Percentiles rank a stretch among this genome's conserved stretches.
These are phyloP conservation scores for Luffa aegyptiaca DNA, from an alignment of 306 rosid genomes.

Conservation along the genomic window DNA sequence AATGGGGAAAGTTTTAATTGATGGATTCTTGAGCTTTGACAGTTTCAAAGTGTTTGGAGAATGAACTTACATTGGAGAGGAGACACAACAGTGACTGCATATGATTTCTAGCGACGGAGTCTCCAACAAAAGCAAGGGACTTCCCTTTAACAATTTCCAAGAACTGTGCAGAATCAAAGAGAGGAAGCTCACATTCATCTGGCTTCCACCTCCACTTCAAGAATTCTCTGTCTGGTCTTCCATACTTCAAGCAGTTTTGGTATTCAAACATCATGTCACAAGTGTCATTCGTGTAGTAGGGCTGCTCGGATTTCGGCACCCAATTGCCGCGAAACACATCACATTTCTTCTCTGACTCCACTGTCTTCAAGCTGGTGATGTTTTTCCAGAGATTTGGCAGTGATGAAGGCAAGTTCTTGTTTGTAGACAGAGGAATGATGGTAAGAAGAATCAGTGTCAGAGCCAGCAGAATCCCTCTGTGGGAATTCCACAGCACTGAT, in stretches of 20 bases:
- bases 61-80: slow-evolving; percentile 12
- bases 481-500: not conserved
- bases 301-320: slow-evolving; percentile 4
- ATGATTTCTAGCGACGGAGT: slow-evolving; percentile 20
- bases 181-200: slow-evolving; percentile 15
- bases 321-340: slow-evolving; percentile 15
- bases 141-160: slow-evolving; percentile 22
- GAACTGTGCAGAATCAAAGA: slow-evolving; percentile 16
- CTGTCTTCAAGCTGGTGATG: not conserved
- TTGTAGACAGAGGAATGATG: slow-evolving; percentile 10
- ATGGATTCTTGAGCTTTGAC: not conserved
- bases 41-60: not conserved
- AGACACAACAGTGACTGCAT: slow-evolving; percentile 26
- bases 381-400: slow-evolving; percentile 8
- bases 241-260: slow-evolving; percentile 16
- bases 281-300: slow-evolving; percentile 13
- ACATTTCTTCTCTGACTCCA: slow-evolving; percentile 12
- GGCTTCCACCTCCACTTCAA: slow-evolving; percentile 25
- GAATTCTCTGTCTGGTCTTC: slow-evolving; percentile 19
- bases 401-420: slow-evolving; percentile 13
- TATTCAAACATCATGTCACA: slow-evolving; percentile 15
- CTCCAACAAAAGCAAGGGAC: slow-evolving; percentile 26
- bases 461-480: slow-evolving; percentile 8
- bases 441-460: not conserved
- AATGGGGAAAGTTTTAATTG: not conserved